Conservation (phyloP, 1,284 basidiomycete species). For the Trichosporon sp. region DNA sequence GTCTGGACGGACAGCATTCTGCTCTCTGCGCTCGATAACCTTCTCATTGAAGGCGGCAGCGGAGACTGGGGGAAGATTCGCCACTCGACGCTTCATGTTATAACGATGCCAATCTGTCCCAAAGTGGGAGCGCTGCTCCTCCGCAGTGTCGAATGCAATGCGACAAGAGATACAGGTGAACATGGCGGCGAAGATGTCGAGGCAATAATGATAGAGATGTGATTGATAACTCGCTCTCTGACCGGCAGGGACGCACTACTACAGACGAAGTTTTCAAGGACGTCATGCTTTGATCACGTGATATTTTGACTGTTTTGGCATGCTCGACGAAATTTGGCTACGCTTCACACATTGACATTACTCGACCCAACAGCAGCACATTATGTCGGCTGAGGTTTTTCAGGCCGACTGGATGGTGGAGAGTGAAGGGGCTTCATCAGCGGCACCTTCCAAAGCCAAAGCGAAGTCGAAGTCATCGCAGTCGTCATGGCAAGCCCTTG, state of each 20-base stretch:
- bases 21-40: conserved; percentile 74
- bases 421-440: not conserved
- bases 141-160: conserved; percentile 81
- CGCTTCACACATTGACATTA: no score
- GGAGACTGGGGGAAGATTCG: conserved; percentile 83
- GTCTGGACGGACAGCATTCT: conserved; percentile 71
- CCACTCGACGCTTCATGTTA: conserved; percentile 97
- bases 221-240: no score
- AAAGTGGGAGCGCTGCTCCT: conserved; percentile 89
- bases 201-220: not conserved
- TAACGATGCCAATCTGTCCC: conserved; percentile 94
- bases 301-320: not conserved
- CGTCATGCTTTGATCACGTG: not conserved
- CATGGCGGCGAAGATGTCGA: conserved; percentile 35
- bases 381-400: conserved; percentile 17
- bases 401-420: conserved; percentile 27
- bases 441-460: conserved; percentile 9
- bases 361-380: no score
- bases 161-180: conserved; percentile 93
- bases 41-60: conserved; percentile 83
- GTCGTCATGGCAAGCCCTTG: conserved; percentile 42
- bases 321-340: not conserved
- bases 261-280: not conserved
- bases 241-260: no score
- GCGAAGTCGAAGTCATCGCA: conserved; percentile 24